A percentile compares a stretch with the other conserved stretches of the same genome.
Conservation (phyloP, 345 rosid species). For the Raphanus raphanistrum region DNA sequence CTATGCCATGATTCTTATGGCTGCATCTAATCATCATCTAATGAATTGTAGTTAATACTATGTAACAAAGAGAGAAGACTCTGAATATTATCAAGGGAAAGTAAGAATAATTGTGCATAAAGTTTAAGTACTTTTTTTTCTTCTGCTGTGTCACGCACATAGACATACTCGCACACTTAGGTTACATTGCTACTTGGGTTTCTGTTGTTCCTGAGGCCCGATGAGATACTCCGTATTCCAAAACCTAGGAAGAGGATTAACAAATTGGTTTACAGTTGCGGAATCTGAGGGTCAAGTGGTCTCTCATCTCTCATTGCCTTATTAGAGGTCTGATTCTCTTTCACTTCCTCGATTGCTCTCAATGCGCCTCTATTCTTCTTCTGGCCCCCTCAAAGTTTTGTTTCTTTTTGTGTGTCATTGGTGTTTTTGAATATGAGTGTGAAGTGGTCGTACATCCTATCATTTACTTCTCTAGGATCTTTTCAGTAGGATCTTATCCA, state of each 20-base stretch:
- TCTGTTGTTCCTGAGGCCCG: not conserved
- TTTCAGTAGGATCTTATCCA: conserved; percentile 4
- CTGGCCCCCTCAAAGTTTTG: conserved; percentile 11
- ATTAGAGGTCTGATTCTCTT: conserved; percentile 22
- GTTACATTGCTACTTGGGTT: not conserved
- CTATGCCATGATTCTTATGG: conserved; percentile 1
- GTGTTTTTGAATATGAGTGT: not conserved
- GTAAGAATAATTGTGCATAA: too few relatives aligned
- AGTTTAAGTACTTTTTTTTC: too few relatives aligned
- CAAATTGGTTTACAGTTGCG: not conserved
- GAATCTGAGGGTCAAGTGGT: conserved; percentile 14
- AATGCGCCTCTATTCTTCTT: not conserved
- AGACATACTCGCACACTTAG: not conserved
- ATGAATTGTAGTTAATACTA: not conserved
- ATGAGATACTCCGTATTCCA: not conserved
- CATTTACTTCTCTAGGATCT: not conserved
- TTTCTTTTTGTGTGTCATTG: not conserved
- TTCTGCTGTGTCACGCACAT: not conserved
- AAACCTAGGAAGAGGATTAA: not conserved
- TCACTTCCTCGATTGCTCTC: not conserved
- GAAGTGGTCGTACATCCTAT: not conserved
- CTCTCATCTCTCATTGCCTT: conserved; percentile 12
- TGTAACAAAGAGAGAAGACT: not conserved
- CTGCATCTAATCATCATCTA: not conserved
- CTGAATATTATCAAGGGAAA: too few relatives aligned